These are phyloP conservation scores for Coemansia sp. DNA, from an alignment of 192 early-diverging fungal genomes.

Conservation along the genomic window DNA sequence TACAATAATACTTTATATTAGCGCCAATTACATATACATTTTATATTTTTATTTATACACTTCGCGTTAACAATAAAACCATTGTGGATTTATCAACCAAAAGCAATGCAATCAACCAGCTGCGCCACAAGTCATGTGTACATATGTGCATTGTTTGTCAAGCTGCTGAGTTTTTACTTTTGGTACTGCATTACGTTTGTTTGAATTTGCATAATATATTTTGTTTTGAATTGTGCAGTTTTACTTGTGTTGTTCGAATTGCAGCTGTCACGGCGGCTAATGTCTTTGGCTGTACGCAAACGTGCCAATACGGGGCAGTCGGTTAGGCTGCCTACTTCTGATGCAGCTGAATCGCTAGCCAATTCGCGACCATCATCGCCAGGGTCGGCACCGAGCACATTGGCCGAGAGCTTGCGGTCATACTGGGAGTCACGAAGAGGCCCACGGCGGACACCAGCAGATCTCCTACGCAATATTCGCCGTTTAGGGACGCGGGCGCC, in stretches of 20 bases:
- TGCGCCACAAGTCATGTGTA: conserved; percentile 1
- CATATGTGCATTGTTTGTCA: background rate
- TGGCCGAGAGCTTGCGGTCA: conserved; percentile 46
- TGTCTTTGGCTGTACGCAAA: background rate
- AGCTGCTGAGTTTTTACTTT: background rate
- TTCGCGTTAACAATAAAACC: background rate
- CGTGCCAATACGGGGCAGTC: background rate
- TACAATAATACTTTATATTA: background rate
- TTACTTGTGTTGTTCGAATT: background rate
- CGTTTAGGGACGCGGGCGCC: conserved; percentile 11
- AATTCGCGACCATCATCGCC: conserved; percentile 31
- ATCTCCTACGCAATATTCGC: conserved; percentile 36
- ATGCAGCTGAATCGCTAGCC: conserved; percentile 9
- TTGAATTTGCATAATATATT: background rate
- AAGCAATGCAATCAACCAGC: background rate
- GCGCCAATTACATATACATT: background rate
- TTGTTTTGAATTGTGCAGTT: background rate
- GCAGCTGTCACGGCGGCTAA: background rate
- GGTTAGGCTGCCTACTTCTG: background rate
- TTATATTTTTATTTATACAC: background rate
- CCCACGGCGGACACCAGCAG: conserved; percentile 10
- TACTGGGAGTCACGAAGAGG: conserved; percentile 45
- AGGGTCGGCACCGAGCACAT: conserved; percentile 40
- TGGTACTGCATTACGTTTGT: background rate
- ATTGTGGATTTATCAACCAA: background rate